Evolutionary conservation across 768 basidiomycete species (phyloP), one percentile per base, ranked within the genome.

Genomic region (Pleurotus sapidus): DNA sequence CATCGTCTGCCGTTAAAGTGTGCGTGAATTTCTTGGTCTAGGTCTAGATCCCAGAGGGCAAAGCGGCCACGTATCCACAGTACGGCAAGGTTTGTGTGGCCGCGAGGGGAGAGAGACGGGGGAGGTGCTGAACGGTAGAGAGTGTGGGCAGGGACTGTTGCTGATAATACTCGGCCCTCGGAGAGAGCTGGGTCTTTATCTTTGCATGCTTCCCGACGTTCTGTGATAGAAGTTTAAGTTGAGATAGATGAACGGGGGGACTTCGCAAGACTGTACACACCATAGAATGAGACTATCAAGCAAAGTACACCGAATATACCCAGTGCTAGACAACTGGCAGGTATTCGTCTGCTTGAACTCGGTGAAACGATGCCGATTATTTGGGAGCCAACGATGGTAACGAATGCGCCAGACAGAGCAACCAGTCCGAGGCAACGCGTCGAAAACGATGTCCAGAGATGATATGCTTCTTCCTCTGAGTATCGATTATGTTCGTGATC

Each of bases 401-500:
- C 43, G 43, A 46, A 46, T 30, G 55, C 42, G 11, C 24, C 20
- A 27, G 55, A 30, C 17, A 56, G 27, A 30, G 55, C 25, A n/a
- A 47, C 11, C 8, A 56, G 42, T n/a, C 55, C 55, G 8, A 56
- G 20, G 43, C 55, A 54, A 20, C 53, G 58, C 42, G 46, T n/a
- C 20, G 46, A 43, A 17, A 30, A 38, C 5, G 53, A 55, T 15
- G 46, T 23, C 58, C 42, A 55, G 17, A 46, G 42, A 54, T 42
- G 45, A 45, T 46, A 34, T 12, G 43, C 53, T n/a, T 53, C 45
- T 15, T 17, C 15, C 34, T 47, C 40, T 38, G 42, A 38, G 39
- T 47, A 59, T 11, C 58, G 51, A 25, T 59, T 59, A 30, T 59
- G 27, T 30, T 59, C 58, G 24, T 59, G 58, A 48, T 59, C 58